Evolutionary conservation across 176 grass and related monocot genomes (phyloP).

Genomic region (Ampelocalamus luodianensis): DNA sequence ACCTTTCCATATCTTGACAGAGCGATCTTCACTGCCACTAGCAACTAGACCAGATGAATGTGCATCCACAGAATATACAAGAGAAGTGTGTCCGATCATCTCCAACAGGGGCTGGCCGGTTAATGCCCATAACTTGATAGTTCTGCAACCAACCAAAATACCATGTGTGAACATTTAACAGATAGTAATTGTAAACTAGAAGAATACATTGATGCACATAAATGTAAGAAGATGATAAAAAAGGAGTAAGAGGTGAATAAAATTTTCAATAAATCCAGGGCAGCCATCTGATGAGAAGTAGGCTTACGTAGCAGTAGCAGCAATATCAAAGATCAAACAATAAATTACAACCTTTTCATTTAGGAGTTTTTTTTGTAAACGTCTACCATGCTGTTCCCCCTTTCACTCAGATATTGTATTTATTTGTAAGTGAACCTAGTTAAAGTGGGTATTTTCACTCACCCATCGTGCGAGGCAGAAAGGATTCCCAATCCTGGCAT

Average conservation of each 20-base stretch:
- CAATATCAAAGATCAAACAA: conserved; percentile 33
- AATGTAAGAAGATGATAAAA: background rate
- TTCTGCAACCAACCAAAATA: conserved; percentile 53
- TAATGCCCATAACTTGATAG: conserved; percentile 89
- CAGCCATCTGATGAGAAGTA: conserved; percentile 5
- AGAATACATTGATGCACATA: background rate
- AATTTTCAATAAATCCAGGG: background rate
- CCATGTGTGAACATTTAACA: conserved; percentile 18
- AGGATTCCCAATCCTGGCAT: conserved; percentile 84
- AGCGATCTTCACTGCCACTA: conserved; percentile 91
- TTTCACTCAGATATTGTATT: background rate
- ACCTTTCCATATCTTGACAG: conserved; percentile 98
- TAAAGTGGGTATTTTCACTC: conserved; percentile 40
- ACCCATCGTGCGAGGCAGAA: conserved; percentile 92
- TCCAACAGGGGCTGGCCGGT: conserved; percentile 89
- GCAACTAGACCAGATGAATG: conserved; percentile 93
- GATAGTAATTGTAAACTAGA: conserved; percentile 7
- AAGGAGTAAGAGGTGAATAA: conserved; percentile 5
- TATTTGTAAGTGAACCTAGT: conserved; percentile 13
- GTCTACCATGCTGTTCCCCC: background rate
- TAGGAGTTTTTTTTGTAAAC: background rate
- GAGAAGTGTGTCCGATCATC: conserved; percentile 93
- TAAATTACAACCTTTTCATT: background rate
- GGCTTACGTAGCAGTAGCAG: background rate
- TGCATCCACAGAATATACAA: conserved; percentile 91